Percentiles rank a stretch among this genome's conserved stretches.
These are phyloP conservation scores for Citrus sinensis DNA, from an alignment of 345 rosid genomes.

Conservation along the genomic window DVS_A1.0 CM039169.1:29933501-29934000, in stretches of 20 bases:
- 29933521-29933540: slow-evolving; percentile 65
- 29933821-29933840: neutral
- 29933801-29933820: neutral
- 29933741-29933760: neutral
- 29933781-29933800: neutral
- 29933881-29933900: neutral
- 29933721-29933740: neutral
- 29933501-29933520: slow-evolving; percentile 74
- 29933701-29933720: neutral
- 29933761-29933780: neutral
- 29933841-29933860: neutral
- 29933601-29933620: neutral
- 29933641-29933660: neutral
- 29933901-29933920: too few relatives aligned
- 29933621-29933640: neutral
- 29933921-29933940: neutral
- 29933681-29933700: neutral
- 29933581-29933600: neutral
- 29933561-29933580: slow-evolving; percentile 10
- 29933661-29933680: neutral
- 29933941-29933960: too few relatives aligned
- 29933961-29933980: too few relatives aligned
- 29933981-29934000: neutral
- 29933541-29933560: slow-evolving; percentile 11
- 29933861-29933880: neutral